These are phyloP conservation scores for Knoxia roxburghii DNA, from an alignment of 257 asterid species.

Conservation along the genomic window DNA sequence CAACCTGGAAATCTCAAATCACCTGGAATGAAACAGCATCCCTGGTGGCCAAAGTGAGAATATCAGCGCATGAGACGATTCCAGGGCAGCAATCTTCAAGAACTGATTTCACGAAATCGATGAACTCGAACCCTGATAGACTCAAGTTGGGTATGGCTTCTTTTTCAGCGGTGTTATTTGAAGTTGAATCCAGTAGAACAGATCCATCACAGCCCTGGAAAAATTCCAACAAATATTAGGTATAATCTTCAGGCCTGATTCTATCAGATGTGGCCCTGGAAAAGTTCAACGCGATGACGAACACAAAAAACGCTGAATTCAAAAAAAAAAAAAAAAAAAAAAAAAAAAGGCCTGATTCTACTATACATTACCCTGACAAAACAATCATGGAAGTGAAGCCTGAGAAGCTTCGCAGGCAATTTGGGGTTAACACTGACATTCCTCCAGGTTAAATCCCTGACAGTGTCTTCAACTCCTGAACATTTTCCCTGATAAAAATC, in stretches of 20 bases:
- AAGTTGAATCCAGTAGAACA: slow-evolving; percentile 41
- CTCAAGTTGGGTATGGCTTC: slow-evolving; percentile 46
- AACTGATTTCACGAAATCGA: slow-evolving; percentile 46
- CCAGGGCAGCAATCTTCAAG: slow-evolving; percentile 58
- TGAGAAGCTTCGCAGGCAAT: slow-evolving; percentile 55
- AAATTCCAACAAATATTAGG: too few relatives aligned
- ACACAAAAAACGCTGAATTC: neutral
- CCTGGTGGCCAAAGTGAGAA: slow-evolving; percentile 49
- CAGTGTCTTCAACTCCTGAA: slow-evolving; percentile 39
- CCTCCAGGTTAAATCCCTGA: slow-evolving; percentile 34
- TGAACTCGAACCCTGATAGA: slow-evolving; percentile 43
- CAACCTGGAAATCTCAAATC: too few relatives aligned
- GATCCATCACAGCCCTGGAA: slow-evolving; percentile 76
- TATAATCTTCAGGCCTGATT: too few relatives aligned
- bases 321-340: too few relatives aligned
- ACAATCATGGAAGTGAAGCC: slow-evolving; percentile 79
- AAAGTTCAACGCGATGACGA: too few relatives aligned
- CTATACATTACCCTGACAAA: slow-evolving; percentile 52
- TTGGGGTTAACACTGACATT: slow-evolving; percentile 35
- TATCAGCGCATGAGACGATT: slow-evolving; percentile 74
- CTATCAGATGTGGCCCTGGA: too few relatives aligned
- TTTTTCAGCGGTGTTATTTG: slow-evolving; percentile 45
- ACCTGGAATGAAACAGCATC: slow-evolving; percentile 27
- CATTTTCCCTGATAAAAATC: slow-evolving; percentile 39
- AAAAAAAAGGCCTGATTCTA: neutral